Evolutionary conservation across 108 stramenopile genomes (phyloP).

Genomic region (Asterionellopsis glacialis): DNA sequence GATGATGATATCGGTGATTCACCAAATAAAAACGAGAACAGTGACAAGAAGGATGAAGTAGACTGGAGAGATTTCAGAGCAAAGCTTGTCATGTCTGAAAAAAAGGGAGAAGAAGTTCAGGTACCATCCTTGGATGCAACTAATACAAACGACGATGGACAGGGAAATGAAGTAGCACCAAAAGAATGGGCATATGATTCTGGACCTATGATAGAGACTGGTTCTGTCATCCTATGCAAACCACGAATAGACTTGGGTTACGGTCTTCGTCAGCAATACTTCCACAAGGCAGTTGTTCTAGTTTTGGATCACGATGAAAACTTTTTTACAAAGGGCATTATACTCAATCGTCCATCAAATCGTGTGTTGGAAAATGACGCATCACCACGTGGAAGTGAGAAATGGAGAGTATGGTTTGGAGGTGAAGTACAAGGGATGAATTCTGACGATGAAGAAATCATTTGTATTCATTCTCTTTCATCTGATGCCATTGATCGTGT

Average conservation of each 20-base stretch:
- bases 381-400: not conserved
- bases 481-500: conserved; percentile 18
- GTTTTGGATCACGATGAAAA: conserved; percentile 53
- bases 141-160: not conserved
- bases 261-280: conserved; percentile 59
- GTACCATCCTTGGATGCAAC: not conserved
- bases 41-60: conserved; percentile 35
- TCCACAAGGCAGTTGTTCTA: conserved; percentile 60
- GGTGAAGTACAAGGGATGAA: conserved; percentile 38
- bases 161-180: conserved; percentile 13
- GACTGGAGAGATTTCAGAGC: conserved; percentile 83
- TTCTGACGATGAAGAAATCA: conserved; percentile 23
- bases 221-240: conserved; percentile 47
- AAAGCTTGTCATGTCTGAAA: conserved; percentile 67
- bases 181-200: conserved; percentile 34
- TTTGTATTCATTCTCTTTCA: conserved; percentile 40
- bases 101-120: conserved; percentile 1
- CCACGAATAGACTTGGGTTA: conserved; percentile 47
- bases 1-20: conserved; percentile 1
- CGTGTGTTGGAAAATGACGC: conserved; percentile 27
- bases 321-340: conserved; percentile 55
- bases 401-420: conserved; percentile 49
- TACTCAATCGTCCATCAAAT: conserved; percentile 46
- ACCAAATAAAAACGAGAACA: conserved; percentile 28
- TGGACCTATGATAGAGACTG: conserved; percentile 40